Percentiles rank a stretch among this genome's conserved stretches.
Evolutionary conservation across 768 basidiomycete genomes (phyloP).

Genomic region (Tulasnella sp.): DNA sequence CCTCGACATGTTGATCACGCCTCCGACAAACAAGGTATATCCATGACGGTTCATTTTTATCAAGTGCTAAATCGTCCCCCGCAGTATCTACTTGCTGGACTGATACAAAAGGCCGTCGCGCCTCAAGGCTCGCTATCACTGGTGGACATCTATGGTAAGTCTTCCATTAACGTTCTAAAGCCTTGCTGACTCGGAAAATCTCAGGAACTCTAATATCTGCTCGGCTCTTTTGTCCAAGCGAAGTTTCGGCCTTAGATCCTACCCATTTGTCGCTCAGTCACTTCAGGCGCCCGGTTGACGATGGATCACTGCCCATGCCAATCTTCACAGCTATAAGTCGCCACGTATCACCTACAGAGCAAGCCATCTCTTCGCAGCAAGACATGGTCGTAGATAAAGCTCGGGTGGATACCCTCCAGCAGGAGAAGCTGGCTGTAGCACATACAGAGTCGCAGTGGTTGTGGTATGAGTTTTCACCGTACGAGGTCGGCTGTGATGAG

Average conservation of each 20-base stretch:
- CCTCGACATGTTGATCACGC: constrained; percentile 27
- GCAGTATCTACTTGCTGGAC: constrained; percentile 27
- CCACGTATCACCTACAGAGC: constrained; percentile 11
- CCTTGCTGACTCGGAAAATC: not conserved
- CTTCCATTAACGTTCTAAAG: no score
- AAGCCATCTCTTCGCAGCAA: not conserved
- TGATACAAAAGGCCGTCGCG: constrained; percentile 27
- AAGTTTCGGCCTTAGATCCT: constrained; percentile 24
- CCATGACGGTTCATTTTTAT: not conserved
- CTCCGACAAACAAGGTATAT: constrained; percentile 26
- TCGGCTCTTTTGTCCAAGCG: constrained; percentile 27
- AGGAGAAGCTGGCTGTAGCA: constrained; percentile 21
- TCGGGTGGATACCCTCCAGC: constrained; percentile 11
- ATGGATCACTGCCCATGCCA: constrained; percentile 27
- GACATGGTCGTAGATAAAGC: constrained; percentile 22
- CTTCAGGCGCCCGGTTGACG: constrained; percentile 25
- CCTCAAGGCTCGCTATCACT: constrained; percentile 26
- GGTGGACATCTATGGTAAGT: constrained; percentile 25
- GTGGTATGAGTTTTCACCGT: constrained; percentile 32
- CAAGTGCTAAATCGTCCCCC: not conserved
- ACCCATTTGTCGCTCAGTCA: constrained; percentile 27
- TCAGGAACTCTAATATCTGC: constrained; percentile 28
- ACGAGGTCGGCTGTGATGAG: constrained; percentile 27
- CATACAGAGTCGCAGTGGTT: constrained; percentile 24
- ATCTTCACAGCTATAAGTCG: constrained; percentile 29